These are phyloP conservation scores for Alternaria triticina DNA, from an alignment of 2,329 filamentous ascomycete species.

Conservation along the genomic window DNA sequence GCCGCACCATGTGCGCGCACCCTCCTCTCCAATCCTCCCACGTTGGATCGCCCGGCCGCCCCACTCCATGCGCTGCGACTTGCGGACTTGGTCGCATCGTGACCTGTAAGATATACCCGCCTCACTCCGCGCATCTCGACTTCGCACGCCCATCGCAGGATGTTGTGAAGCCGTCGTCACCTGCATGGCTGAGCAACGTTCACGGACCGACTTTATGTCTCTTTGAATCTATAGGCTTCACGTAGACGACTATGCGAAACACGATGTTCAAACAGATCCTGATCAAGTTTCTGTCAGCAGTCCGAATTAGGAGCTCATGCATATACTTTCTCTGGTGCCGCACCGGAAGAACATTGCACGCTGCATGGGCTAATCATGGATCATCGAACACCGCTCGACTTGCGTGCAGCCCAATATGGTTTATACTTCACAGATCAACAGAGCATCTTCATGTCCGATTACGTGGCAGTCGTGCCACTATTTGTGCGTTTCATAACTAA, in stretches of 20 bases:
- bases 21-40: background rate
- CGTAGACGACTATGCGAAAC: background rate
- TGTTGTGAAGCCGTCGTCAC: background rate
- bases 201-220: background rate
- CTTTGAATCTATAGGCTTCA: background rate
- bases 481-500: background rate
- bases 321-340: background rate
- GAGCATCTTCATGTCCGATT: background rate
- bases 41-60: background rate
- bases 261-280: background rate
- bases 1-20: slow-evolving; percentile 1
- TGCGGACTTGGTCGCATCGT: background rate
- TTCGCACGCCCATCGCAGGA: background rate
- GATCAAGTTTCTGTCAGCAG: background rate
- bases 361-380: background rate
- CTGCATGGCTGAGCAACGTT: background rate
- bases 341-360: background rate
- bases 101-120: background rate
- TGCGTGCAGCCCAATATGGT: background rate
- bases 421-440: background rate
- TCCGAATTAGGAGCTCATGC: background rate
- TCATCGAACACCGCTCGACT: background rate
- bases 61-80: background rate
- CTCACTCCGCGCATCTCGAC: background rate
- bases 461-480: background rate